Base-by-base conservation (phyloP, 108 stramenopile genomes). In the Skeletonema tropicum region DNA sequence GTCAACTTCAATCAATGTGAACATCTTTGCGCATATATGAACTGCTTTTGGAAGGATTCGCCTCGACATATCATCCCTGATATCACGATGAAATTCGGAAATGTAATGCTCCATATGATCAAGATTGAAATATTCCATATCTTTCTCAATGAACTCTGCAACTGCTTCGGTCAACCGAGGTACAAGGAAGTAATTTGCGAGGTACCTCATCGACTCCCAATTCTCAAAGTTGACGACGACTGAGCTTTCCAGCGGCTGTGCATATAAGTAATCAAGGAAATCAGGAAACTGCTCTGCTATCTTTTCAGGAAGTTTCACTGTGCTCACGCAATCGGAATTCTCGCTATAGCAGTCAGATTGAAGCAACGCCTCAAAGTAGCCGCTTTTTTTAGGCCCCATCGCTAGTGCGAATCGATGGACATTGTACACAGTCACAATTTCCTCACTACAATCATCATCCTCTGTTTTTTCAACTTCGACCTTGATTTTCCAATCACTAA, bases 401-500 rank as follows among this genome's bases (percentile, higher is more conserved):
- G 84, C 75, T 32, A 85, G 75, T 2, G 19, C 13, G 0, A 66
- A 17, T 12, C 60, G 31, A 32, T 85, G 84, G 21, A 85, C 80
- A 32, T 76, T 21, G 58, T 85, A 85, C 1, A 12, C 11, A n/a
- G 38, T 38, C 12, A 29, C 35, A 5, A 8, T 76, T 55, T 57
- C 60, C 57, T 74, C 45, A 10, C 30, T 30, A 17, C 55, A 14
- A 46, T 14, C 45, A n/a, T 46, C 45, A 35, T 35, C 35, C 6
- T 35, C 61, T 33, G 21, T 29, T 39, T 13, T 29, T 35, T 64
- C 42, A 32, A 42, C 15, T 55, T 66, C 60, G 14, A 85, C 74
- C 14, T 69, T 36, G 35, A 85, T 77, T 6, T 31, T 76, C 80
- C 76, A 78, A 58, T 85, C 84, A 63, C 80, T 82, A 58, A 46